These are phyloP conservation scores for Tolypocladium endophyticum DNA, from an alignment of 2,329 filamentous ascomycete genomes.

Conservation along the genomic window DNA sequence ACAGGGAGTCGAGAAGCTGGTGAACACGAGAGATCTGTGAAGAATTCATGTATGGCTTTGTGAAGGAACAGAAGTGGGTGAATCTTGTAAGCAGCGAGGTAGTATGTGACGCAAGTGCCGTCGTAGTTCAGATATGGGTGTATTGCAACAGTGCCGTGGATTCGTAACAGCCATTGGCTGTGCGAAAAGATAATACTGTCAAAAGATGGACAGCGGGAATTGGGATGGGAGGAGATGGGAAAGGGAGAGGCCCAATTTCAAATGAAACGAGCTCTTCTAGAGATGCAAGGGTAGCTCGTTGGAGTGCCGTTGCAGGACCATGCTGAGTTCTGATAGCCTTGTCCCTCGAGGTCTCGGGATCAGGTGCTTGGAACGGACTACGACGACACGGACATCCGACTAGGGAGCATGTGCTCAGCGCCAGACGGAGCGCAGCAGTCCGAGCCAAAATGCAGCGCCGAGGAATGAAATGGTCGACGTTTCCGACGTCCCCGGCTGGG, in stretches of 20 bases:
- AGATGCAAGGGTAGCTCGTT: background rate
- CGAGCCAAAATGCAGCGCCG: too few relatives aligned
- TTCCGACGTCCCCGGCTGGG: too few relatives aligned
- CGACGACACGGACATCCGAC: too few relatives aligned
- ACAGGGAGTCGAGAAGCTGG: background rate
- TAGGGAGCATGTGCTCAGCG: too few relatives aligned
- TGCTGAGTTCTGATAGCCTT: background rate
- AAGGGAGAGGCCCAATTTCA: background rate
- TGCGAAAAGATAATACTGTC: background rate
- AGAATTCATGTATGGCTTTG: background rate
- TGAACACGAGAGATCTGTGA: background rate
- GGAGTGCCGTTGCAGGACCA: background rate
- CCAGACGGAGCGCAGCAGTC: too few relatives aligned
- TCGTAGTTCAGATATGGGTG: background rate
- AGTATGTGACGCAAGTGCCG: background rate
- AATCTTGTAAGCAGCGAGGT: background rate
- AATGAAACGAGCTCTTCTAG: background rate
- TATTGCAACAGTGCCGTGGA: background rate
- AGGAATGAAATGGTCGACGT: too few relatives aligned
- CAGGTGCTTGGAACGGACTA: too few relatives aligned
- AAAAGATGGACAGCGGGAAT: too few relatives aligned
- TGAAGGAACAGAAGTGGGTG: background rate
- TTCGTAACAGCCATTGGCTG: background rate
- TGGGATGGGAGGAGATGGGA: too few relatives aligned
- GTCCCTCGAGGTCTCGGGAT: background rate